Evolutionary conservation across 2,329 filamentous ascomycete species (phyloP).

Genomic region (Zymoseptoria crescenta): DNA sequence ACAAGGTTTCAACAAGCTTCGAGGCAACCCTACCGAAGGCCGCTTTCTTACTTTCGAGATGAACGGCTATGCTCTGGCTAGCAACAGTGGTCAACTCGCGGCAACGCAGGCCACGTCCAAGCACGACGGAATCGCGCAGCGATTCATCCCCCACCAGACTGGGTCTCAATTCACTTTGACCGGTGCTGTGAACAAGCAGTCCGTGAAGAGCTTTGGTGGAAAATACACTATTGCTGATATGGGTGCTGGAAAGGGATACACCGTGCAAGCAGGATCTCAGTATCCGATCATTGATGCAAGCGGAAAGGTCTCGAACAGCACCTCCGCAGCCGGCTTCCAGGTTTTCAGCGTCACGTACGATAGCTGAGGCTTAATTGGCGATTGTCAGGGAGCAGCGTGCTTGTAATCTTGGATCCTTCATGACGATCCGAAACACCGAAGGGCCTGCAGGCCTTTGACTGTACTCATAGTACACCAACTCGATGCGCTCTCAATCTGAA

Average conservation of each 20-base stretch:
- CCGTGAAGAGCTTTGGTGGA: constrained; percentile 7
- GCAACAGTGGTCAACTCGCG: constrained; percentile 4
- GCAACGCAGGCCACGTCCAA: constrained; percentile 22
- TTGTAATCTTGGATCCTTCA: too few species aligned
- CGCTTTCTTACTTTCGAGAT: constrained; percentile 47
- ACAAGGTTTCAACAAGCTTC: constrained; percentile 46
- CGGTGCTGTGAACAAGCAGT: constrained; percentile 33
- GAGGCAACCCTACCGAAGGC: constrained; percentile 48
- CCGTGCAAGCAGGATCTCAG: constrained; percentile 20
- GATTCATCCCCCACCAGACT: constrained; percentile 45
- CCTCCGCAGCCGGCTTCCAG: constrained; percentile 17
- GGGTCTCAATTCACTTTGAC: constrained; percentile 35
- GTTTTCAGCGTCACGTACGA: constrained; percentile 31
- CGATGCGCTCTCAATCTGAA: not conserved
- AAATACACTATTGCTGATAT: constrained; percentile 30
- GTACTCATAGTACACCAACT: too few species aligned
- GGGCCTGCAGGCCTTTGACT: too few species aligned
- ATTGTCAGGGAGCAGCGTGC: too few species aligned
- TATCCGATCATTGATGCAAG: constrained; percentile 19
- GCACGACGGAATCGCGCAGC: constrained; percentile 38
- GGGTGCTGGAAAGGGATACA: constrained; percentile 31
- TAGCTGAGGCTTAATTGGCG: not conserved
- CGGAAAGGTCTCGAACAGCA: constrained; percentile 5
- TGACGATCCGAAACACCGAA: too few species aligned
- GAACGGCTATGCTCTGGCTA: constrained; percentile 36